phyloP scores from a whole-genome alignment of 805 yeast species.

The Pichia occidentalis region DNA sequence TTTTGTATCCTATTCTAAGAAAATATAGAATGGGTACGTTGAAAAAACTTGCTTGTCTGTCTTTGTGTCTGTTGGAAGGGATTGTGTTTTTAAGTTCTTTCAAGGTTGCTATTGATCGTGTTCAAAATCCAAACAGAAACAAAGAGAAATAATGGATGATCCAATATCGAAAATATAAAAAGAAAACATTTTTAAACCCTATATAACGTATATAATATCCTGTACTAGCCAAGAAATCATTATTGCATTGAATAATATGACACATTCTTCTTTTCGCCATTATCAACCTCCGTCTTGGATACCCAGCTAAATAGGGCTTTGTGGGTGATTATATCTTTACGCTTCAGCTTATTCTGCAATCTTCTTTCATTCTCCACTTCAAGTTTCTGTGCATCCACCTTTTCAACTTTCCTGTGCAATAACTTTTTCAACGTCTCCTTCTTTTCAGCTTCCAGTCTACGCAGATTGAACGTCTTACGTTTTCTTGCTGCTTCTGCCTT shows the following conservation, averaged over 20 bases:
- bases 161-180: too few relatives aligned
- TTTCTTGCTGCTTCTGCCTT: slow-evolving; percentile 86
- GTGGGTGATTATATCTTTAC: slow-evolving; percentile 37
- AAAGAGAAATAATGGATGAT: slow-evolving; percentile 1
- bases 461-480: slow-evolving; percentile 76
- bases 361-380: slow-evolving; percentile 26
- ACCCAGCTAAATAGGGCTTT: slow-evolving; percentile 40
- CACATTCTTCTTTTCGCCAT: slow-evolving; percentile 14
- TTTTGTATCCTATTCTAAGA: slow-evolving; percentile 43
- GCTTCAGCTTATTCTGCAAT: slow-evolving; percentile 11
- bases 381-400: slow-evolving; percentile 40
- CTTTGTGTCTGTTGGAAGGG: slow-evolving; percentile 58
- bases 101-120: slow-evolving; percentile 11
- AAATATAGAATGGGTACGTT: slow-evolving; percentile 57
- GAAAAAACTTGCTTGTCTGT: slow-evolving; percentile 44
- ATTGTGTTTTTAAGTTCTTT: slow-evolving; percentile 44
- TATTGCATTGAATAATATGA: slow-evolving; percentile 19
- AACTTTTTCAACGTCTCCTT: slow-evolving; percentile 84
- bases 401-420: slow-evolving; percentile 75
- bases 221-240: neutral
- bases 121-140: slow-evolving; percentile 16
- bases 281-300: slow-evolving; percentile 21
- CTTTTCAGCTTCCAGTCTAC: slow-evolving; percentile 85
- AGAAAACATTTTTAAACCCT: too few relatives aligned
- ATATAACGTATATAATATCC: neutral